Base-by-base conservation (phyloP, 306 rosid species). In the Lablab purpureus region DNA sequence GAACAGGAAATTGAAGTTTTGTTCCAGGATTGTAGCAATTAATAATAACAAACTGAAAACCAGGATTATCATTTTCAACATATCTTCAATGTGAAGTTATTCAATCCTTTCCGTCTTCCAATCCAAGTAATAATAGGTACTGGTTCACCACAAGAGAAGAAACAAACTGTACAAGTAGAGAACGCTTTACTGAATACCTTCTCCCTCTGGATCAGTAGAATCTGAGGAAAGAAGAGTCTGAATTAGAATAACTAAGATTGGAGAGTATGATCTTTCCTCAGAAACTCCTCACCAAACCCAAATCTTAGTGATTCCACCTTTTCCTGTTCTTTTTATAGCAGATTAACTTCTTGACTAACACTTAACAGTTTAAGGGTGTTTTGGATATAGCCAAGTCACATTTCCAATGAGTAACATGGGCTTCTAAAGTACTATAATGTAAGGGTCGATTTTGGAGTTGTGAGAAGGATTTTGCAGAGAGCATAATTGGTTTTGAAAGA, bases 21-120 rank as follows among this genome's bases (percentile, higher is more conserved):
- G 25, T 82, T 47, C 36, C 47, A 56, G 66, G 37, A 13, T 46
- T 30, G 47, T 17, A 75, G 47, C 23, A 46, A 67, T 28, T 73
- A 32, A 43, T 18, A 66, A 28, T 1, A 19, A 32, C 74, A 21
- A 21, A 59, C 46, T 6, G 18, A 25, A 62, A 36, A 68, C 18
- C 36, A n/a, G 40, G 63, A 74, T 23, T 67, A 56, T 34, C 54
- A 66, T 36, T 56, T 41, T 41, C 46, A 41, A 41, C 46, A 46
- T 75, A 75, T 56, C 66, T 58, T 56, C 51, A 40, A 25, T 12
- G 27, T 40, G 60, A 15, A 54, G 14, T 10, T 32, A 70, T 27
- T 74, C 43, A 41, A 41, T 41, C 10, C 25, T 18, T 66, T 47
- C 34, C 27, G 25, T 23, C 58, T 71, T 17, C 64, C 25, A 32